Conservation (phyloP, 352 stramenopile genomes). For the Pythium chondricola region DNA sequence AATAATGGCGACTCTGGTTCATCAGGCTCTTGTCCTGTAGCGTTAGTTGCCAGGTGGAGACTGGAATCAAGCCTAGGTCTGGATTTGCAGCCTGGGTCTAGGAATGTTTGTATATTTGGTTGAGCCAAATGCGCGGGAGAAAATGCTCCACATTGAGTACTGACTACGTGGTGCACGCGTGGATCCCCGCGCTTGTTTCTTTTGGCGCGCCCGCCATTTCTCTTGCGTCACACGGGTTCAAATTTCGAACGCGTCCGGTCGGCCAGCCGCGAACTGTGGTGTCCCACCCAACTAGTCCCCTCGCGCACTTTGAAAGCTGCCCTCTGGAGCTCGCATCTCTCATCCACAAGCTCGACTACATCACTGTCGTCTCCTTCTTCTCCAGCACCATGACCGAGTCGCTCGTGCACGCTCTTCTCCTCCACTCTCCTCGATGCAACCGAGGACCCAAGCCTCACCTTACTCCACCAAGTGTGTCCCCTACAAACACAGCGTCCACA, state of each 20-base stretch:
- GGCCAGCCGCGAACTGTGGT: neutral
- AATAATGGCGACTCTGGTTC: too few species aligned
- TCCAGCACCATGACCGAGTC: slow-evolving; percentile 12
- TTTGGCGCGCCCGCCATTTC: slow-evolving; percentile 12
- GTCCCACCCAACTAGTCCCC: neutral
- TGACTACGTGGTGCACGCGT: too few species aligned
- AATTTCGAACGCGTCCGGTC: slow-evolving; percentile 9
- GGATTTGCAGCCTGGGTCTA: too few species aligned
- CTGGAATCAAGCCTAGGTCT: too few species aligned
- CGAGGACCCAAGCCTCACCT: too few species aligned
- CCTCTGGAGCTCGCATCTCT: neutral
- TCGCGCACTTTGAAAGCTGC: neutral
- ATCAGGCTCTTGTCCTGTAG: too few species aligned
- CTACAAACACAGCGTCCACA: neutral
- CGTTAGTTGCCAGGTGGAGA: too few species aligned
- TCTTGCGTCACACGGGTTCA: slow-evolving; percentile 6
- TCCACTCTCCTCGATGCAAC: neutral
- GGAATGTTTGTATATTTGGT: too few species aligned
- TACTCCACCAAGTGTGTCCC: too few species aligned
- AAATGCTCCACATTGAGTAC: too few species aligned
- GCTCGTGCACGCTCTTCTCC: neutral
- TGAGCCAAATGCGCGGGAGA: too few species aligned
- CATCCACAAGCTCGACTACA: slow-evolving; percentile 2
- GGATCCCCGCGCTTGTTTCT: too few species aligned
- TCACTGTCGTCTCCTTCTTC: neutral